Evolutionary conservation across 768 basidiomycete species (phyloP).

Genomic region (Arthromyces matolae): DNA sequence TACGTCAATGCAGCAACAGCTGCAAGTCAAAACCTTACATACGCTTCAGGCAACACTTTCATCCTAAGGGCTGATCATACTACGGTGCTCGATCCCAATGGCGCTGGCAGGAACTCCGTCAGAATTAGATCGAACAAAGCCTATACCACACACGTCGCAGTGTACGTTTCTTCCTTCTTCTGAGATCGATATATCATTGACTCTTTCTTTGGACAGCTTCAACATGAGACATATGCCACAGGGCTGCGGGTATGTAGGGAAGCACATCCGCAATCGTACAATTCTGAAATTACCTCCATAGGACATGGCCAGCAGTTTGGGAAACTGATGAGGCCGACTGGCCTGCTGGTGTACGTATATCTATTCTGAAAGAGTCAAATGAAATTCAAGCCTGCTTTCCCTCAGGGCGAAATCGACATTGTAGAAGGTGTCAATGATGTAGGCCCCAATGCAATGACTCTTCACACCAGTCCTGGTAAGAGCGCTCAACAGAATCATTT

Average conservation of each 20-base stretch:
- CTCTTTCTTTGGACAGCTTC: constrained; percentile 22
- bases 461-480: constrained; percentile 32
- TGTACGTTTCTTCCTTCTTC: constrained; percentile 33
- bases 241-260: constrained; percentile 41
- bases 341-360: constrained; percentile 30
- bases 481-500: background rate
- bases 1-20: constrained; percentile 40
- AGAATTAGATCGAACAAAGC: constrained; percentile 48
- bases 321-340: constrained; percentile 34
- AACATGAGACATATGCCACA: constrained; percentile 50
- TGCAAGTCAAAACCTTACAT: constrained; percentile 48
- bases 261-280: too few species aligned
- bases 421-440: constrained; percentile 40
- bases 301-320: constrained; percentile 45
- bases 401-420: constrained; percentile 37
- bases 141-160: constrained; percentile 50
- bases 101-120: constrained; percentile 53
- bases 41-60: constrained; percentile 43
- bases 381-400: background rate
- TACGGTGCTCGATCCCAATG: constrained; percentile 39
- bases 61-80: constrained; percentile 50
- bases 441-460: constrained; percentile 31
- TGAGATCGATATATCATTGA: background rate
- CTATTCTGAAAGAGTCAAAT: background rate
- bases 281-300: constrained; percentile 1